Evolutionary conservation across 2,329 filamentous ascomycete species (phyloP), one percentile per base, ranked within the genome.

Genomic region (Canariomyces notabilis): DNA sequence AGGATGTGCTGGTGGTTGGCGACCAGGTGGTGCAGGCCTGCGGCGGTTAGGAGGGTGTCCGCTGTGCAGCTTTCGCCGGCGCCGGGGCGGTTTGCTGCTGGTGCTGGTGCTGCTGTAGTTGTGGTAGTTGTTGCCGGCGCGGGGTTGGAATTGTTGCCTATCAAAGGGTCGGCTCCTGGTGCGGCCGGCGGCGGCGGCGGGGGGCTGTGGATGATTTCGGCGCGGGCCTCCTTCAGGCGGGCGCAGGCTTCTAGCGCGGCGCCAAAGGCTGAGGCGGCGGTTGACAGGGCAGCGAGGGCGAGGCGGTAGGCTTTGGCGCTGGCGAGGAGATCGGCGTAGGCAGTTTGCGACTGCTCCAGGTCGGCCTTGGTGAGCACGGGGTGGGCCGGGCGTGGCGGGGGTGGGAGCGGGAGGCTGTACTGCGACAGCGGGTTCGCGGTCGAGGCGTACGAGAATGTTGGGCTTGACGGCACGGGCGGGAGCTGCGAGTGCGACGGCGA

Each of bases 1-100:
- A 85, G 73, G 56, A 85, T 85, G 59, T 84, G 80, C 62, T 83
- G 79, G 67, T 85, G 82, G 65, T 85, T 85, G 37, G 81, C 81
- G 48, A 84, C 71, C 16, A 85, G 71, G 57, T 85, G 79, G 60
- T 85, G 82, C 33, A 85, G 72, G 29, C 82, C 82, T 26, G 78
- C 77, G 11, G 80, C 77, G 22, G 78, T 74, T 49, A 85, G 68
- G 36, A 85, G 69, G 43, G 73, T 72, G 63, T 84, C 80, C 14
- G 80, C 81, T 1, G 81, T 84, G 65, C 80, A 83, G 29, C 71
- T 66, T 36, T 72, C 71, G n/a, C n/a, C n/a, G n/a, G n/a, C n/a
- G n/a, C n/a, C n/a, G n/a, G n/a, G n/a, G n/a, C n/a, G n/a, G n/a
- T 36, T 67, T 64, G 35, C 68, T 61, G 18, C 71, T 71, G 61